These are phyloP conservation scores for Panicum hallii DNA, from an alignment of 202 grass and related monocot genomes.

Conservation along the genomic window DNA sequence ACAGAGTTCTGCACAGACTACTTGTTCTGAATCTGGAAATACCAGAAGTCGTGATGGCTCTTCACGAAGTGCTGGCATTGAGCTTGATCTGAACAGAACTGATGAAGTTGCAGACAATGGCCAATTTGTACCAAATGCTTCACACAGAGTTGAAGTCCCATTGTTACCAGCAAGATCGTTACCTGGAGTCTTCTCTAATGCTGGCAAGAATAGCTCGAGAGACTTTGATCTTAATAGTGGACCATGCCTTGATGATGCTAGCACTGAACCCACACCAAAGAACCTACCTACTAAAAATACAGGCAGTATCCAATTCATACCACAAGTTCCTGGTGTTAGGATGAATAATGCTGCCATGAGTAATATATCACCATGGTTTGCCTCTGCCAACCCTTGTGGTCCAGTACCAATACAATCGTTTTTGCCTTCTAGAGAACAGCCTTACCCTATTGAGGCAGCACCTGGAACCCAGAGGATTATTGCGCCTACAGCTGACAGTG, in stretches of 20 bases:
- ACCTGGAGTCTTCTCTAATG: slow-evolving; percentile 36
- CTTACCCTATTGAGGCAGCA: slow-evolving; percentile 50
- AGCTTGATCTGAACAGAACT: slow-evolving; percentile 73
- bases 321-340: slow-evolving; percentile 59
- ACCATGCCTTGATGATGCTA: slow-evolving; percentile 61
- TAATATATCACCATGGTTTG: slow-evolving; percentile 67
- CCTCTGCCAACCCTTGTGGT: slow-evolving; percentile 42
- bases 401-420: slow-evolving; percentile 55
- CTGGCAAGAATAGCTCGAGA: slow-evolving; percentile 45
- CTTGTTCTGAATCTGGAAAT: slow-evolving; percentile 56
- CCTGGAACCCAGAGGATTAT: slow-evolving; percentile 57
- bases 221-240: slow-evolving; percentile 76
- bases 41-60: slow-evolving; percentile 39
- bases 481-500: slow-evolving; percentile 15
- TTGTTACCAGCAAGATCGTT: slow-evolving; percentile 34
- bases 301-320: slow-evolving; percentile 58
- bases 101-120: slow-evolving; percentile 61
- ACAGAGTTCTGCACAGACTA: slow-evolving; percentile 58
- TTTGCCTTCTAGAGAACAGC: slow-evolving; percentile 59
- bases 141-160: slow-evolving; percentile 39
- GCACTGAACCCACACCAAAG: slow-evolving; percentile 49
- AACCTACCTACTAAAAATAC: slow-evolving; percentile 35
- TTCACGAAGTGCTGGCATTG: slow-evolving; percentile 54
- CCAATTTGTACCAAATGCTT: slow-evolving; percentile 41
- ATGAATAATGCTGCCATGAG: slow-evolving; percentile 50